A percentile compares a stretch with the other conserved stretches of the same genome.
Conservation (phyloP, 2,329 filamentous ascomycete species). For the Talaromyces sp. region DNA sequence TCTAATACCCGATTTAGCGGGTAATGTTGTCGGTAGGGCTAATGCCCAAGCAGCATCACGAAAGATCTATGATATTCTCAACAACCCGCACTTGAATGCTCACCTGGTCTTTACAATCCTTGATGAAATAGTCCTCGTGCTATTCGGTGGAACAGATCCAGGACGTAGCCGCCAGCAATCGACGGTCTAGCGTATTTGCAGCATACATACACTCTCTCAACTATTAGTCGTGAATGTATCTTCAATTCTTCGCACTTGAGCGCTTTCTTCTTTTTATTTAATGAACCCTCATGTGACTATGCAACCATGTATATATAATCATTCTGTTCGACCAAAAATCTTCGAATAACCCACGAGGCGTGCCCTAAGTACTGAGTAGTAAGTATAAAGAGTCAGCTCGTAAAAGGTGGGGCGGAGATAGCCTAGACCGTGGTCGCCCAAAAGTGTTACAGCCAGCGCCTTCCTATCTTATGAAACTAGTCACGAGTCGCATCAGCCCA, state of each 20-base stretch:
- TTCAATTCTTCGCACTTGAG: not conserved
- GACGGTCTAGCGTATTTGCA: not conserved
- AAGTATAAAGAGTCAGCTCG: not conserved
- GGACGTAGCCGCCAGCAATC: conserved; percentile 7
- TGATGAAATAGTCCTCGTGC: conserved; percentile 64
- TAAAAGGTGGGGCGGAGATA: not conserved
- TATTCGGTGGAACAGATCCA: conserved; percentile 51
- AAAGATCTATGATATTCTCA: conserved; percentile 84
- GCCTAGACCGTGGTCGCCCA: conserved; percentile 4
- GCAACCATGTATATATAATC: not conserved
- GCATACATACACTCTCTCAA: not conserved
- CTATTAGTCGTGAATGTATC: not conserved
- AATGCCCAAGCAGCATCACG: conserved; percentile 90
- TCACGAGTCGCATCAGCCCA: not conserved
- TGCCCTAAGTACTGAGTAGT: not conserved
- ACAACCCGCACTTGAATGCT: conserved; percentile 81
- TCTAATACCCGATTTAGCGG: conserved; percentile 83
- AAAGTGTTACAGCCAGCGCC: not conserved
- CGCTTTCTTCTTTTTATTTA: not conserved
- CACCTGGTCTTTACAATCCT: conserved; percentile 69
- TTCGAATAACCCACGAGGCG: not conserved
- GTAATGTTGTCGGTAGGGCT: conserved; percentile 84
- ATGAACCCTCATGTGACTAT: not conserved
- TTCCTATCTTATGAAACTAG: not conserved
- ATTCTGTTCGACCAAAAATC: not conserved